Conservation (phyloP, 164 flowering plant species). For the Annona cherimola region DNA sequence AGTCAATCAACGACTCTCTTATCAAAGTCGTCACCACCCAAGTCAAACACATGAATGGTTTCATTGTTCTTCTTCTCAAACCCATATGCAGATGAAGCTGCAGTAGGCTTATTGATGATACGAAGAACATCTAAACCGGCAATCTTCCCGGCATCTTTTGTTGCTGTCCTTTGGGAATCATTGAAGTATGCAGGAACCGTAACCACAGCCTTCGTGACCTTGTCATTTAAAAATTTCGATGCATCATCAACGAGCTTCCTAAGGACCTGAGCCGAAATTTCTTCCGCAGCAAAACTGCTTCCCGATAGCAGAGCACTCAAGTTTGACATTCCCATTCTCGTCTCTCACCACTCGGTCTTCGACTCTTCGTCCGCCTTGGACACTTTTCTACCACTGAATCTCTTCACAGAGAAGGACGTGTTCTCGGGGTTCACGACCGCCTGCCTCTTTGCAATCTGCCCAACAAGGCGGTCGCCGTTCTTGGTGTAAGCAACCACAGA, state of each 20-base stretch:
- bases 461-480: no score
- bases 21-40: no score
- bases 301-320: slow-evolving; percentile 73
- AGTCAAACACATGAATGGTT: slow-evolving; percentile 86
- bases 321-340: slow-evolving; percentile 67
- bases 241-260: slow-evolving; percentile 75
- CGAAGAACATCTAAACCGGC: slow-evolving; percentile 88
- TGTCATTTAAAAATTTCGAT: slow-evolving; percentile 81
- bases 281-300: slow-evolving; percentile 73
- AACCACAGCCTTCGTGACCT: slow-evolving; percentile 82
- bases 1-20: slow-evolving; percentile 18
- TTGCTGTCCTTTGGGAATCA: slow-evolving; percentile 93
- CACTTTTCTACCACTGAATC: no score
- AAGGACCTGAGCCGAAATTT: slow-evolving; percentile 35
- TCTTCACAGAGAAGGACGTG: no score
- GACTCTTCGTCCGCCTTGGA: slow-evolving; percentile 58
- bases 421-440: no score
- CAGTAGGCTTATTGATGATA: slow-evolving; percentile 89
- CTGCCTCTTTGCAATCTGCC: no score
- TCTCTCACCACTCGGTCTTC: slow-evolving; percentile 49
- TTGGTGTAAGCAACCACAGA: slow-evolving; percentile 96
- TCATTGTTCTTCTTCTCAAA: slow-evolving; percentile 88
- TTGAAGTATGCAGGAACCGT: slow-evolving; percentile 94
- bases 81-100: slow-evolving; percentile 91
- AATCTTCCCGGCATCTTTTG: slow-evolving; percentile 92